These are phyloP conservation scores for Terana coerulea DNA, from an alignment of 768 basidiomycete genomes.

Conservation along the genomic window DNA sequence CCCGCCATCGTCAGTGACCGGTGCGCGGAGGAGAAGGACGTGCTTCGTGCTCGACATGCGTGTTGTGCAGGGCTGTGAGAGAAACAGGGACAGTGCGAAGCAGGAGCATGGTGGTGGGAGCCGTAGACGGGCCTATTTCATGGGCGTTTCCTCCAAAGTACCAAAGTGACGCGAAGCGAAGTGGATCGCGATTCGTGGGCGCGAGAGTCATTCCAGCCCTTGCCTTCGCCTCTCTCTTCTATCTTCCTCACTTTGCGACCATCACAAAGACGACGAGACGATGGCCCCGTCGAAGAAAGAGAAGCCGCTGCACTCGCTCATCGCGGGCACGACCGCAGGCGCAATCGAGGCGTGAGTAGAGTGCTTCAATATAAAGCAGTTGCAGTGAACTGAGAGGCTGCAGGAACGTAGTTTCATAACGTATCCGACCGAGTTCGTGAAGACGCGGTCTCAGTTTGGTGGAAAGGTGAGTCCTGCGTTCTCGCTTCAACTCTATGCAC, in stretches of 20 bases:
- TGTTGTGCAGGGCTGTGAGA: neutral
- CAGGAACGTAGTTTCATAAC: conserved; percentile 65
- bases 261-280: neutral
- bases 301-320: conserved; percentile 79
- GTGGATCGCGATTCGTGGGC: neutral
- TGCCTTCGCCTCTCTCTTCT: neutral
- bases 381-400: conserved; percentile 29
- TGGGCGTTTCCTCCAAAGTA: neutral
- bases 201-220: neutral
- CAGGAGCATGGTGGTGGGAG: conserved; percentile 1
- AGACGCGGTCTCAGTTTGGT: conserved; percentile 91
- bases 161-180: no score
- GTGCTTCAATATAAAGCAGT: neutral
- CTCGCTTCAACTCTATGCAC: neutral
- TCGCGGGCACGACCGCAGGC: conserved; percentile 91
- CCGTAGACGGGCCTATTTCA: no score
- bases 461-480: conserved; percentile 54
- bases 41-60: conserved; percentile 25
- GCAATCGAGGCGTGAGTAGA: conserved; percentile 82
- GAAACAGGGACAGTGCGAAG: neutral
- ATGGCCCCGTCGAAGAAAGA: conserved; percentile 52
- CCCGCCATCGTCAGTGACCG: conserved; percentile 22
- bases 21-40: conserved; percentile 42
- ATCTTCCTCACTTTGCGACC: neutral
- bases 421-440: conserved; percentile 89